Conservation (phyloP, 345 rosid species). For the Brassica carinata region DNA sequence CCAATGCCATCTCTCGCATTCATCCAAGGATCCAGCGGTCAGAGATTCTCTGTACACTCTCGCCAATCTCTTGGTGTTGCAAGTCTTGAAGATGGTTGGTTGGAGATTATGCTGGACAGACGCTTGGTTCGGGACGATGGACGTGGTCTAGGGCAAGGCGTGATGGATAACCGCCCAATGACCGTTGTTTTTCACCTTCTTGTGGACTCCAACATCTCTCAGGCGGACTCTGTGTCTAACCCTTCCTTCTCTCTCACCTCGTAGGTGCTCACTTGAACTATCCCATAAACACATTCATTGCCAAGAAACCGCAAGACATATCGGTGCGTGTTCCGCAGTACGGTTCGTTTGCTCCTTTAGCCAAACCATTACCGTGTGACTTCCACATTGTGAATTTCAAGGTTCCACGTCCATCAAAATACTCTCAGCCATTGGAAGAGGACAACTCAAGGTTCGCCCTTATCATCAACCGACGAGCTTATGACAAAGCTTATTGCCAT, state of each 20-base stretch:
- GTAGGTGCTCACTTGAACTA: conserved; percentile 79
- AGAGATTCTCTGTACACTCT: conserved; percentile 86
- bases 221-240: conserved; percentile 48
- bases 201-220: conserved; percentile 67
- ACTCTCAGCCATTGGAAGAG: conserved; percentile 51
- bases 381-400: conserved; percentile 85
- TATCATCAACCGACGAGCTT: conserved; percentile 65
- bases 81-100: conserved; percentile 80
- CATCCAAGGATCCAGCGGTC: conserved; percentile 82
- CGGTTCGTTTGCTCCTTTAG: conserved; percentile 68
- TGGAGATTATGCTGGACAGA: conserved; percentile 96
- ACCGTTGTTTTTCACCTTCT: conserved; percentile 76
- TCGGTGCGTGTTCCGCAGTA: conserved; percentile 52
- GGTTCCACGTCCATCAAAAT: conserved; percentile 77
- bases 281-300: conserved; percentile 75
- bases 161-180: conserved; percentile 82
- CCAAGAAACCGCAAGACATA: conserved; percentile 73
- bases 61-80: conserved; percentile 88
- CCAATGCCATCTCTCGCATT: conserved; percentile 97
- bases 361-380: conserved; percentile 80
- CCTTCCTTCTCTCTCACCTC: conserved; percentile 88
- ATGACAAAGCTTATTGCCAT: conserved; percentile 76
- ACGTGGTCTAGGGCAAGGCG: conserved; percentile 99
- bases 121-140: conserved; percentile 84
- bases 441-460: conserved; percentile 68